Conservation (phyloP, 768 basidiomycete species). For the Leccinum incarnatum region DNA sequence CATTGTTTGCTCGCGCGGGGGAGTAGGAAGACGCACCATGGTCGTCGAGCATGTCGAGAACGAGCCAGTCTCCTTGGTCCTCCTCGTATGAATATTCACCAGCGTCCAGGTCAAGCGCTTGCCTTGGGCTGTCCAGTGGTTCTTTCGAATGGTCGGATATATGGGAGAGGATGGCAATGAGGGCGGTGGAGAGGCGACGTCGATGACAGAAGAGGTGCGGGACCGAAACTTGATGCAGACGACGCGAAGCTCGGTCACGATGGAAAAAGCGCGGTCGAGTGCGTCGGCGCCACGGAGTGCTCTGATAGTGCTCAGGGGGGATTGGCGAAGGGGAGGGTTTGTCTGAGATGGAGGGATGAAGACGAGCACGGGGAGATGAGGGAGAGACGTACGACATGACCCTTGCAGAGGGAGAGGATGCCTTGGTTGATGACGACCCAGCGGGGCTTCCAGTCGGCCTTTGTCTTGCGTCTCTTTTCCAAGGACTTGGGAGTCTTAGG, state of each 20-base stretch:
- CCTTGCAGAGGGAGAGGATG: constrained; percentile 50
- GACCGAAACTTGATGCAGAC: constrained; percentile 42
- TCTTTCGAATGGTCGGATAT: constrained; percentile 7
- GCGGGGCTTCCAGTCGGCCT: constrained; percentile 59
- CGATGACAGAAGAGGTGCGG: neutral
- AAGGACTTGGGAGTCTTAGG: constrained; percentile 6
- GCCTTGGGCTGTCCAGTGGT: constrained; percentile 3
- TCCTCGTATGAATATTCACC: constrained; percentile 3
- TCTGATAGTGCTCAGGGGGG: constrained; percentile 40
- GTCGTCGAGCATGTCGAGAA: constrained; percentile 51
- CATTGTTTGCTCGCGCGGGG: neutral
- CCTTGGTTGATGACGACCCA: constrained; percentile 63
- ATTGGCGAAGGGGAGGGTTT: constrained; percentile 34
- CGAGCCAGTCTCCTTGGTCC: constrained; percentile 45
- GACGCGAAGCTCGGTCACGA: constrained; percentile 28
- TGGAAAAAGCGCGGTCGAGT: constrained; percentile 31
- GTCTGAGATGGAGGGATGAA: constrained; percentile 35
- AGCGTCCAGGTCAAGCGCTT: constrained; percentile 1
- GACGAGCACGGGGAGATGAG: neutral
- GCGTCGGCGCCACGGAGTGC: constrained; percentile 46
- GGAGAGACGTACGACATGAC: constrained; percentile 44
- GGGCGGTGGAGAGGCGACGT: constrained; percentile 14
- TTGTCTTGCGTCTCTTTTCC: constrained; percentile 32
- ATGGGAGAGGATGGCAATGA: constrained; percentile 28
- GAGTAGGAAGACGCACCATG: constrained; percentile 30